A percentile compares a stretch with the other conserved stretches of the same genome.
Evolutionary conservation across 495 filamentous ascomycete genomes (phyloP).

Genomic region (Lophiotrema nucula): DNA sequence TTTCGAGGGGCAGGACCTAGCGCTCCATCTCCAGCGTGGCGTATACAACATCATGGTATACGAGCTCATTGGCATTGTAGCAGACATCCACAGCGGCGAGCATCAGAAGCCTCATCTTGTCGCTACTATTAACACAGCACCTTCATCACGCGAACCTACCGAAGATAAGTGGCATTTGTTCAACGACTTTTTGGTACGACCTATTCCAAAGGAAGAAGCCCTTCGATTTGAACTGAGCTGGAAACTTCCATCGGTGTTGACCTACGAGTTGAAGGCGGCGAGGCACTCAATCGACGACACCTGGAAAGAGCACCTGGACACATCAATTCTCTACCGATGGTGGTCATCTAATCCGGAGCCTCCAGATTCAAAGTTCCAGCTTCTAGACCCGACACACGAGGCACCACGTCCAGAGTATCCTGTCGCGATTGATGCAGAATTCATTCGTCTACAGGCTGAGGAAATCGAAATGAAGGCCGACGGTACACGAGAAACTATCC

Average conservation of each 20-base stretch:
- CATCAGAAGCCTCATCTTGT: conserved; percentile 88
- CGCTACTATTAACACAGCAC: conserved; percentile 80
- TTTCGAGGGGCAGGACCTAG: conserved; percentile 82
- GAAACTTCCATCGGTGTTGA: conserved; percentile 85
- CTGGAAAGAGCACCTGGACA: conserved; percentile 83
- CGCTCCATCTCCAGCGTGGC: conserved; percentile 61
- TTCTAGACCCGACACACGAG: conserved; percentile 64
- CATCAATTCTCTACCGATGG: conserved; percentile 76
- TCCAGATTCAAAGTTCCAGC: conserved; percentile 43
- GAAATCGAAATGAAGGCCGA: conserved; percentile 93
- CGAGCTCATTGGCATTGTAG: conserved; percentile 85
- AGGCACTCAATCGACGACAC: conserved; percentile 75
- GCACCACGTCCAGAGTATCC: conserved; percentile 67
- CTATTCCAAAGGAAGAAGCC: conserved; percentile 76
- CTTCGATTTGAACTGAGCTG: conserved; percentile 81
- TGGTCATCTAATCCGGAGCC: conserved; percentile 40
- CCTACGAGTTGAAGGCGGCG: conserved; percentile 75
- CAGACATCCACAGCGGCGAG: conserved; percentile 80
- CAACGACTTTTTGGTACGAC: conserved; percentile 91
- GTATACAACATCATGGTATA: conserved; percentile 76
- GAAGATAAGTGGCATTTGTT: conserved; percentile 85
- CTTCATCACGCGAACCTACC: conserved; percentile 56
- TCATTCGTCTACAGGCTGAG: conserved; percentile 83
- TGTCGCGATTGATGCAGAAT: conserved; percentile 92
- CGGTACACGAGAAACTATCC: conserved; percentile 78